Base-by-base conservation (phyloP, 768 basidiomycete genomes). In the Lactifluus hygrophoroides region DNA sequence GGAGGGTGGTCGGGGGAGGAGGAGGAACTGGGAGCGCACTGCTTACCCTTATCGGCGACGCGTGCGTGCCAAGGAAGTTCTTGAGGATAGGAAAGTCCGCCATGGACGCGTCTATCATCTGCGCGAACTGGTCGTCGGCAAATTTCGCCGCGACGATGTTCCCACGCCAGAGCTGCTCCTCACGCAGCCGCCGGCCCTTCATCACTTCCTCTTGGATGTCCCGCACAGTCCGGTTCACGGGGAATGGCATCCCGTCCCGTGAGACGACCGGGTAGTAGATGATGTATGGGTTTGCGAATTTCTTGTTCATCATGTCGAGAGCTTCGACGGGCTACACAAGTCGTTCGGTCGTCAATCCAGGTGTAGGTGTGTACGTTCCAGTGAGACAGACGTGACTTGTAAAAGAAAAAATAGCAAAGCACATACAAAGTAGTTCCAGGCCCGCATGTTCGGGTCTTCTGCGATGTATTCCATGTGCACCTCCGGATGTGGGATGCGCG, bases 401-500 rank as follows among this genome's bases (percentile, higher is more conserved):
- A n/a, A 38, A 35, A 46, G 17, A 56, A 56, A 50, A 34, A 23
- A n/a, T 11, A 16, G 13, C 25, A 4, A 14, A 17, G 70, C 76
- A 65, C 62, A 88, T 88, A 73, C 85, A 81, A 69, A 81, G 42
- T 43, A 87, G 66, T 80, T 79, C 88, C 88, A 90, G 16, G 83
- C 80, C 57, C 82, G 78, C 17, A 81, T 71, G 32, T 83, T 84
- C 58, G 81, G 75, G 53, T 80, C 79, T 71, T 90, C 86, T 66
- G 86, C 87, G 65, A 91, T 83, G 71, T 85, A 87, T 71, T 90
- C 87, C 88, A 91, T 91, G 67, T 86, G 82, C 42, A 88, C 80
- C 69, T 90, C 88, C 11, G 89, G 89, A 69, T 91, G 89, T 0
- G 89, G 89, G 75, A 88, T 79, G 52, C 84, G 82, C 46, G 81